Evolutionary conservation across 495 filamentous ascomycete genomes (phyloP).

Genomic region (Penicillium paradoxum): DNA sequence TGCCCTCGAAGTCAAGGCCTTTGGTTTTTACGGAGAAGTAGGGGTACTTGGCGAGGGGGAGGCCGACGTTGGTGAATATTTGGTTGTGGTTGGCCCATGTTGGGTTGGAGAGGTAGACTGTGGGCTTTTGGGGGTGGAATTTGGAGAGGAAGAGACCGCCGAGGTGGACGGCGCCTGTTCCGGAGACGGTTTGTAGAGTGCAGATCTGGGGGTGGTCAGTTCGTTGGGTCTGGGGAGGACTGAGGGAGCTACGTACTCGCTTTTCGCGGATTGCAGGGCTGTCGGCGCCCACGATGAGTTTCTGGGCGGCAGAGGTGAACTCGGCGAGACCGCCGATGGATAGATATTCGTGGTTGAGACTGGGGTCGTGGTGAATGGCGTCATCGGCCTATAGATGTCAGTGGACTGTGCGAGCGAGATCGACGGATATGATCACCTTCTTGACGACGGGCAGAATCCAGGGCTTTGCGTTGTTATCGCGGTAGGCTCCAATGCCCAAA

Average conservation of each 20-base stretch:
- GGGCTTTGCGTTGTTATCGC: constrained; percentile 94
- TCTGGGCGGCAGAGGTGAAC: constrained; percentile 84
- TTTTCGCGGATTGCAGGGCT: constrained; percentile 81
- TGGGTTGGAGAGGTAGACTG: constrained; percentile 84
- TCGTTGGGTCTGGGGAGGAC: background rate
- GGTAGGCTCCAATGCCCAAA: constrained; percentile 92
- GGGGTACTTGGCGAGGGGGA: constrained; percentile 77
- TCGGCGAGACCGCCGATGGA: constrained; percentile 84
- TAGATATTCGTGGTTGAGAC: constrained; percentile 95
- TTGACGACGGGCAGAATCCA: constrained; percentile 96
- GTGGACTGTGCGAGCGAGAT: background rate
- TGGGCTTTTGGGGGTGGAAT: constrained; percentile 54
- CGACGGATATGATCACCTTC: constrained; percentile 53
- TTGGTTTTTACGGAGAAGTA: constrained; percentile 86
- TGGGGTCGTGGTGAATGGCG: constrained; percentile 77
- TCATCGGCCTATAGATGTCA: constrained; percentile 69
- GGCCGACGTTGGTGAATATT: constrained; percentile 88
- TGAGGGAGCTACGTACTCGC: constrained; percentile 48
- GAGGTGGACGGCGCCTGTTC: constrained; percentile 55
- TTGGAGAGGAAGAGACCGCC: constrained; percentile 53
- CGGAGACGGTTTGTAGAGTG: constrained; percentile 56
- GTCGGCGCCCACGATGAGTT: constrained; percentile 75
- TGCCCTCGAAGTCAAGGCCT: constrained; percentile 86
- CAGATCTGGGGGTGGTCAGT: constrained; percentile 30
- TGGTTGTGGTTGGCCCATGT: constrained; percentile 99